These are phyloP conservation scores for Glycine tomentella DNA, from an alignment of 306 rosid genomes.

Conservation along the genomic window DNA sequence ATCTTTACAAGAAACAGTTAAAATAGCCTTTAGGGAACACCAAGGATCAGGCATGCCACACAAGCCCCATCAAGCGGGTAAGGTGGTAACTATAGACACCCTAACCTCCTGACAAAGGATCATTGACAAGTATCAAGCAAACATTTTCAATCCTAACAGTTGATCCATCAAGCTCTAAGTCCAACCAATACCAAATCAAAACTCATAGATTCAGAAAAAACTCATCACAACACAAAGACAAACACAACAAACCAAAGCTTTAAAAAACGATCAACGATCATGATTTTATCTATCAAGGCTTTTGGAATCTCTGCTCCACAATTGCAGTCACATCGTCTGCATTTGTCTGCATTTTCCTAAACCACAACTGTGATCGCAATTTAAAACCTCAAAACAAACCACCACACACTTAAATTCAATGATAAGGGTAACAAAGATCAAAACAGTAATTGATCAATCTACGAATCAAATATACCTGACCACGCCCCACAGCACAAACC, in stretches of 20 bases:
- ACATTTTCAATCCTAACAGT: background rate
- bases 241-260: background rate
- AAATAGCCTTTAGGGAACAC: background rate
- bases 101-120: conserved; percentile 2
- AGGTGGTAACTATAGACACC: background rate
- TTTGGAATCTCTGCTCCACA: background rate
- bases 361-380: background rate
- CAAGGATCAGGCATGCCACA: conserved; percentile 4
- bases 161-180: background rate
- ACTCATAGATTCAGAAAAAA: background rate
- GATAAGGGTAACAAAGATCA: background rate
- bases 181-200: background rate
- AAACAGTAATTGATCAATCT: background rate
- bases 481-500: conserved; percentile 95
- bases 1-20: background rate
- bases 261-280: background rate
- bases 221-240: conserved; percentile 13
- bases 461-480: conserved; percentile 69
- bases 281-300: background rate
- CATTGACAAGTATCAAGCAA: background rate
- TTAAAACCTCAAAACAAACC: background rate
- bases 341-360: background rate
- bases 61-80: background rate
- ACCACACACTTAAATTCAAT: background rate
- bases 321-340: background rate